Conservation (phyloP, 148 eudicot species). For the Selenicereus undatus region DNA sequence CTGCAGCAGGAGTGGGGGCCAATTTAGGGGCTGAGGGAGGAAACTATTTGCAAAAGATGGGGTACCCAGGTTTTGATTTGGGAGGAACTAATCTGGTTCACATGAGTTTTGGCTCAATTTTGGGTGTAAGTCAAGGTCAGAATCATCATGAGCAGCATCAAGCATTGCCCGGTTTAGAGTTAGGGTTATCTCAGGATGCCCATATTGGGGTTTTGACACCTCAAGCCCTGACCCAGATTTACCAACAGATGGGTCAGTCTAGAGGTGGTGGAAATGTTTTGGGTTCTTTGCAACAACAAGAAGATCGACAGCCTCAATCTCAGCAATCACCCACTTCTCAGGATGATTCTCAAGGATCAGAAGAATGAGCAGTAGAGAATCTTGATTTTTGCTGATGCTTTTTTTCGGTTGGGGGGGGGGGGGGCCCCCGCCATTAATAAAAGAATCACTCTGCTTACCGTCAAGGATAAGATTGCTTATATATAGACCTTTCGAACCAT, state of each 20-base stretch:
- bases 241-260: conserved; percentile 59
- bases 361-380: conserved; percentile 24
- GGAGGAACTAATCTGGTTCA: conserved; percentile 35
- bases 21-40: conserved; percentile 29
- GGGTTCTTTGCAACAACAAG: conserved; percentile 35
- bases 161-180: conserved; percentile 59
- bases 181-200: conserved; percentile 68
- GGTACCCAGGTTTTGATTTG: conserved; percentile 57
- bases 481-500: not conserved
- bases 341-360: conserved; percentile 70
- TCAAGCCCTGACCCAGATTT: conserved; percentile 53
- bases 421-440: not conserved
- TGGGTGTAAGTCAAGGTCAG: conserved; percentile 36
- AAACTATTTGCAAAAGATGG: conserved; percentile 46
- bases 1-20: conserved; percentile 1
- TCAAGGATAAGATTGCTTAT: not conserved
- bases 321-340: conserved; percentile 34
- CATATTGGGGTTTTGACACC: conserved; percentile 54
- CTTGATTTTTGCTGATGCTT: conserved; percentile 17
- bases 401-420: not conserved
- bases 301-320: conserved; percentile 17
- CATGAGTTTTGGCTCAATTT: conserved; percentile 53
- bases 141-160: conserved; percentile 11
- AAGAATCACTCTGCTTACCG: not conserved
- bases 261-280: conserved; percentile 22